A percentile compares a stretch with the other conserved stretches of the same genome.
Conservation (phyloP, 2,329 filamentous ascomycete species). For the Akanthomyces muscarius region DNA sequence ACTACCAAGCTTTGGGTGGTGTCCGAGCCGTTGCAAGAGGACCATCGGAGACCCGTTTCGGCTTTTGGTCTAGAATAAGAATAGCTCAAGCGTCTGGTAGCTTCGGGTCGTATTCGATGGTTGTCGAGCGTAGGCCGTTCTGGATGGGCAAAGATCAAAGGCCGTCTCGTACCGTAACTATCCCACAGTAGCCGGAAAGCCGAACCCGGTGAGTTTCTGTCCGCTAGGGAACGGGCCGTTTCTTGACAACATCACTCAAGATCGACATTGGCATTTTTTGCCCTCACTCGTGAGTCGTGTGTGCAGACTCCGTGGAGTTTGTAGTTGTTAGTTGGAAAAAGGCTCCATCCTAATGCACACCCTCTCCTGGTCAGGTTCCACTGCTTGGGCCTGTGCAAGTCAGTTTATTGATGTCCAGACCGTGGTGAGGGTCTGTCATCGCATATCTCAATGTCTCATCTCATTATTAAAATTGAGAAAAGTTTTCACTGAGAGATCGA, state of each 20-base stretch:
- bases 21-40: no score
- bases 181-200: background rate
- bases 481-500: background rate
- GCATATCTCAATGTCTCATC: constrained; percentile 5
- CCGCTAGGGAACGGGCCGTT: background rate
- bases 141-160: no score
- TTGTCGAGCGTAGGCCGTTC: no score
- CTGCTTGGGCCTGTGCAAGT: background rate
- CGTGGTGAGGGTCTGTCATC: background rate
- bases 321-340: no score
- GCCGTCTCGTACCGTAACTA: no score
- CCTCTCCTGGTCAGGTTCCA: background rate
- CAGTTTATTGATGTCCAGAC: background rate
- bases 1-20: background rate
- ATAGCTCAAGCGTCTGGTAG: no score
- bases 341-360: background rate
- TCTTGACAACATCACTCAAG: background rate
- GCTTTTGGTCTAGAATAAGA: no score
- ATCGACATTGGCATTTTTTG: background rate
- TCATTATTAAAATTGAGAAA: background rate
- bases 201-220: background rate
- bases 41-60: background rate
- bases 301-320: background rate
- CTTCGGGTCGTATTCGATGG: no score
- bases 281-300: background rate